Base-by-base conservation (phyloP, 2,329 filamentous ascomycete species). In the Colletotrichum salicis region DNA sequence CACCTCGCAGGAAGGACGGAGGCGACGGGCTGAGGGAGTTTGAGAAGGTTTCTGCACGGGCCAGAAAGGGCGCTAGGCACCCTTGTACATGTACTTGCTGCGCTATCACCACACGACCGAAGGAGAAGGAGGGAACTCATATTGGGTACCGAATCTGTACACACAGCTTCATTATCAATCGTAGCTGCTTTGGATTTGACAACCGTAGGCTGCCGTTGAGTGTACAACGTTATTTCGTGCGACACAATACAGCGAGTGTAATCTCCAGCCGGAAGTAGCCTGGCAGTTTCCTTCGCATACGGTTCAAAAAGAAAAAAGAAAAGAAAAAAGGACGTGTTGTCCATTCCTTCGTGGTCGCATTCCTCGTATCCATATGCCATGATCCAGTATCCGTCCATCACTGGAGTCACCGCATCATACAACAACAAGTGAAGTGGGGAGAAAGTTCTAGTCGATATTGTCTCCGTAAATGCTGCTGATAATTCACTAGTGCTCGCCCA, bases 1-100 rank as follows among this genome's bases (percentile, higher is more conserved):
- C 31, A 57, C 24, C 29, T 64, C 37, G 59, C 73, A 73, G 73
- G 58, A 59, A 66, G 65, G 66, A 29, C 19, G n/a, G 45, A 24
- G 37, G 29, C 35, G 24, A 27, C 72, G 75, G 69, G 27, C 45
- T 86, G 86, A 85, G 86, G 81, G 81, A 75, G 73, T 87, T 87
- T 87, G 86, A 87, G 86, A 84, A 86, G 79, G 82, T 87, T 87
- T 86, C 78, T 76, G 74, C 76, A 77, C 62, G 67, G 64, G 51
- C 72, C 73, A 74, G 4, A 62, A 65, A 65, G 8, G 58, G 67
- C 37, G 11, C 33, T 35, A 60, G 54, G 15, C 22, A 33, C 15
- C 10, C 15, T 79, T 31, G 83, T 84, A 84, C 77, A 69, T 68
- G 74, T 84, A 84, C 83, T 63, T 76, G 48, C 19, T 29, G 55